phyloP scores from a whole-genome alignment of 2,329 filamentous ascomycete genomes.

The Xylariales sp. region DNA sequence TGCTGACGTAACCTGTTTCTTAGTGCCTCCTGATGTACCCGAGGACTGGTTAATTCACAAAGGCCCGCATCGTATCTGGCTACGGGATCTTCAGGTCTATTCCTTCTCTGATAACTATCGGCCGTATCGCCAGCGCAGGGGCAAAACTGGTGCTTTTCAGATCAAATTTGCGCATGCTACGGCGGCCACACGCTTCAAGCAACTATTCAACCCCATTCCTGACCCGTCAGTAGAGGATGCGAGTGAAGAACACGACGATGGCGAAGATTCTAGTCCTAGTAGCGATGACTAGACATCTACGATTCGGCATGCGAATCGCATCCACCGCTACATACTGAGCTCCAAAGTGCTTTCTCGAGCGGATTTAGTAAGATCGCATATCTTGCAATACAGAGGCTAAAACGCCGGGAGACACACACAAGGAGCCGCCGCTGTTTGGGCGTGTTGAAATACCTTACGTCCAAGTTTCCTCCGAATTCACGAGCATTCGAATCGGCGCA shows the following conservation, averaged over 20 bases:
- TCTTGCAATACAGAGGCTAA: not conserved
- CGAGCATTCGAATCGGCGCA: not conserved
- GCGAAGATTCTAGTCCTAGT: constrained; percentile 12
- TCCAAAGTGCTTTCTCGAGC: not conserved
- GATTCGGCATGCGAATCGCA: not conserved
- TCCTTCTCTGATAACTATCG: constrained; percentile 69
- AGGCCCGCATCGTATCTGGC: constrained; percentile 59
- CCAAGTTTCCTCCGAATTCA: not conserved
- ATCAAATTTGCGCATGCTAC: constrained; percentile 56
- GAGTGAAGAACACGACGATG: constrained; percentile 30
- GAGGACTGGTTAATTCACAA: constrained; percentile 64
- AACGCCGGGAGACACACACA: not conserved
- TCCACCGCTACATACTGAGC: too few relatives aligned
- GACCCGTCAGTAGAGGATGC: constrained; percentile 36
- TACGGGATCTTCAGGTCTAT: constrained; percentile 67
- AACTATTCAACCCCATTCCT: constrained; percentile 53
- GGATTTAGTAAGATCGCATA: not conserved
- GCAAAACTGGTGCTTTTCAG: constrained; percentile 61
- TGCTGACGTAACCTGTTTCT: not conserved
- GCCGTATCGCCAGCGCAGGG: constrained; percentile 63
- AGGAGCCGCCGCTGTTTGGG: not conserved
- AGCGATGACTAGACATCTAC: constrained; percentile 20
- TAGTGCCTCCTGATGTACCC: constrained; percentile 63
- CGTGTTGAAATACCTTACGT: not conserved
- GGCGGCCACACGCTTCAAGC: constrained; percentile 56